Evolutionary conservation across 805 yeast genomes (phyloP), one percentile per base, ranked within the genome.

Genomic region (Ogataea pini): DNA sequence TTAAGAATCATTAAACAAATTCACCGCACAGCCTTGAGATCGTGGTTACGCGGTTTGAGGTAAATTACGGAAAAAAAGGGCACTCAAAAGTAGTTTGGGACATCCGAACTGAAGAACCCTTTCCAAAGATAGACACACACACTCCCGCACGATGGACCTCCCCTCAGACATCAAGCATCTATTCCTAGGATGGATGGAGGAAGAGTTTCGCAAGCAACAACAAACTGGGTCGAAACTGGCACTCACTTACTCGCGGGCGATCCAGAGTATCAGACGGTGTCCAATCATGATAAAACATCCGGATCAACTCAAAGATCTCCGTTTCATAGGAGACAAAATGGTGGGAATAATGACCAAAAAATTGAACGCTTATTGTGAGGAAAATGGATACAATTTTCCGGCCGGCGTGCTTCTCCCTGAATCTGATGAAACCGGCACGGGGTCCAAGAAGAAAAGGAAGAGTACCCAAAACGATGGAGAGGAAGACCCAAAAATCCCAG

Each of bases 271-370:
- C 20, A 62, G 69, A 37, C 68, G 68, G 2, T 70, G 72, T 44
- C 76, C 76, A 0, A 72, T 64, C 0, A 68, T 71, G 10, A 73
- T 87, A 20, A 57, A 61, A 28, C 78, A 77, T 48, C 87, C 94
- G 1, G 67, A 69, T 27, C 83, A 86, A 44, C 70, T 92, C 37
- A 64, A 67, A 13, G 72, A 73, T 55, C 72, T 92, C 36, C 83
- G 77, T 48, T 86, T 72, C 39, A 75, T 92, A 29, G 98, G 98
- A 1, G 84, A 80, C 10, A 82, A 83, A 47, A 82, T 87, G 7
- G 80, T 86, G 28, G 68, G 64, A 2, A 59, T 67, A 24, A 67
- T 92, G 48, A 71, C 73, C 20, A 64, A 69, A 34, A 75, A 72
- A 51, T 65, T 88, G 19, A 54, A 64, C 10, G 59, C 60, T 2